Evolutionary conservation across 225 moss, liverwort and hornwort genomes (phyloP).

Genomic region (Anthoceros angustus): DNA sequence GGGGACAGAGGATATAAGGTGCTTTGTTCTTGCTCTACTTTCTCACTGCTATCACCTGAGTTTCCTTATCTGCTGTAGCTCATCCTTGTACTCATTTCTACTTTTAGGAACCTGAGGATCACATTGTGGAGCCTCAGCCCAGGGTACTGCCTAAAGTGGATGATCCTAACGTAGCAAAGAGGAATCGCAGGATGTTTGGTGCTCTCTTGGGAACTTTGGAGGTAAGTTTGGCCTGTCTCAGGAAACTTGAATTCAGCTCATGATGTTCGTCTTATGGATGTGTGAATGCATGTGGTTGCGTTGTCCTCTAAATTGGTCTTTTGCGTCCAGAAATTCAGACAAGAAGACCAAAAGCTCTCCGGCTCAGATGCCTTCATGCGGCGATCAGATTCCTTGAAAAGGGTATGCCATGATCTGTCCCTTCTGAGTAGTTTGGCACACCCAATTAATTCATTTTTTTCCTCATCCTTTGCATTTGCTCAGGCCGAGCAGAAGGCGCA

Average conservation of each 20-base stretch:
- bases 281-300: too few species aligned
- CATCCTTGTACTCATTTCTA: constrained; percentile 13
- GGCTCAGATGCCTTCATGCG: constrained; percentile 88
- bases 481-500: constrained; percentile 98
- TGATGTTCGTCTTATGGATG: too few species aligned
- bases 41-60: neutral
- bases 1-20: constrained; percentile 21
- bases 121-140: constrained; percentile 60
- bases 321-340: constrained; percentile 77
- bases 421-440: neutral
- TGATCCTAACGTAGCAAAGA: constrained; percentile 87
- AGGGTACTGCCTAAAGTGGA: constrained; percentile 72
- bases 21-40: constrained; percentile 6
- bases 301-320: neutral
- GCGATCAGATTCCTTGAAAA: constrained; percentile 74
- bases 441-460: neutral
- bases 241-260: neutral
- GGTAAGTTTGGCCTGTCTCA: constrained; percentile 21
- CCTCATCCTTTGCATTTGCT: constrained; percentile 1
- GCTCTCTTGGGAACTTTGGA: constrained; percentile 93
- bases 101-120: constrained; percentile 55
- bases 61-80: neutral
- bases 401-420: constrained; percentile 26
- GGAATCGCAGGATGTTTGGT: constrained; percentile 95
- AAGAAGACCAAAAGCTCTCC: constrained; percentile 90